Percentiles rank a stretch among this genome's conserved stretches.
Conservation (phyloP, 1,284 basidiomycete species). For the Pulchroboletus neoregius region DNA sequence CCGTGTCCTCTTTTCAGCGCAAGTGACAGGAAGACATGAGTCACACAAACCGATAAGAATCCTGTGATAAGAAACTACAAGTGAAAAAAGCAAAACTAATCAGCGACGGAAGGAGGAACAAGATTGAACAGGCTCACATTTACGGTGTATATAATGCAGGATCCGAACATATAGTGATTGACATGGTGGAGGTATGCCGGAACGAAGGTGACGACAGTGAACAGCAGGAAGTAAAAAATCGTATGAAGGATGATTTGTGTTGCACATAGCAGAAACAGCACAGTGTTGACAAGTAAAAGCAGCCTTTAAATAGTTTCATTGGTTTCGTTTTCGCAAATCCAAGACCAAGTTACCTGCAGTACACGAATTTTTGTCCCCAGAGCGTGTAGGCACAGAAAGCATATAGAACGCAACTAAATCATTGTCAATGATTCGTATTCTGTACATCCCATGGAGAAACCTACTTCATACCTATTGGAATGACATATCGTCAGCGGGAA, state of each 20-base stretch:
- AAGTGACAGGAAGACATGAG: not conserved
- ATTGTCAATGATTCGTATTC: not conserved
- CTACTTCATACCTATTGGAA: constrained; percentile 25
- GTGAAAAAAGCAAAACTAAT: too few species aligned
- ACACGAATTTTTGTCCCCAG: constrained; percentile 6
- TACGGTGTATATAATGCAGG: constrained; percentile 7
- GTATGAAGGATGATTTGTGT: constrained; percentile 9
- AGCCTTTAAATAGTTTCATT: not conserved
- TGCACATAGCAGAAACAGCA: constrained; percentile 20
- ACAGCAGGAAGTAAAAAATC: constrained; percentile 5
- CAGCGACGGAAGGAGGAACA: not conserved
- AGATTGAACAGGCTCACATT: constrained; percentile 9
- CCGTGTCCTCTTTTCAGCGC: not conserved
- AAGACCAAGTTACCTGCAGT: constrained; percentile 15
- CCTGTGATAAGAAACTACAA: constrained; percentile 17
- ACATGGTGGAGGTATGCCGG: not conserved
- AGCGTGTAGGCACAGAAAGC: constrained; percentile 20
- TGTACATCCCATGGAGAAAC: not conserved
- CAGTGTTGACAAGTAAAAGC: constrained; percentile 13
- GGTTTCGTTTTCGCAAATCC: not conserved
- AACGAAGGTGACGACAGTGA: constrained; percentile 3
- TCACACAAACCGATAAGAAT: constrained; percentile 18
- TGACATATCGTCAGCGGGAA: not conserved
- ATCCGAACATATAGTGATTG: constrained; percentile 1
- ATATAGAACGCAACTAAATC: constrained; percentile 19